A percentile compares a stretch with the other conserved stretches of the same genome.
Conservation (phyloP, 1,284 basidiomycete genomes). For the Moesziomyces sp. region DNA sequence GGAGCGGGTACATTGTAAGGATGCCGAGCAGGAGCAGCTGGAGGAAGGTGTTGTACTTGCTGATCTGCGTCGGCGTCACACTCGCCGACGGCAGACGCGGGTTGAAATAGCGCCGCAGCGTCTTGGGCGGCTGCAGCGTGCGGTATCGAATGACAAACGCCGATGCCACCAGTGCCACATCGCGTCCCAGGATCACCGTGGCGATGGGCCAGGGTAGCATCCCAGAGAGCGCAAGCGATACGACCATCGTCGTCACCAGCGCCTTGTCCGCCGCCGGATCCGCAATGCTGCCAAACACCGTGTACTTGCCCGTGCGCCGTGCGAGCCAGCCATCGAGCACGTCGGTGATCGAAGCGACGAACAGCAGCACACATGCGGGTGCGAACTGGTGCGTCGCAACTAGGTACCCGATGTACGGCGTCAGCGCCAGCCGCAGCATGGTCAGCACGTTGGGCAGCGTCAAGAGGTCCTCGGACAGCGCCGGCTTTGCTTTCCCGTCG, state of each 20-base stretch:
- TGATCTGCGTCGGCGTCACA: constrained; percentile 80
- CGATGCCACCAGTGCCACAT: constrained; percentile 84
- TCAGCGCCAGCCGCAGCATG: constrained; percentile 83
- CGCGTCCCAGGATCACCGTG: constrained; percentile 86
- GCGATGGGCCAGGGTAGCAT: constrained; percentile 87
- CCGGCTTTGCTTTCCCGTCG: constrained; percentile 3
- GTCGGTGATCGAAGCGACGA: constrained; percentile 90
- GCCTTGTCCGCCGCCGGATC: constrained; percentile 98
- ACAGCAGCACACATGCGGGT: constrained; percentile 82
- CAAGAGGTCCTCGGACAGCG: constrained; percentile 84
- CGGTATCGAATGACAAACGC: constrained; percentile 95
- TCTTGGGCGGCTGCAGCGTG: constrained; percentile 89
- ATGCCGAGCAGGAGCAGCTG: constrained; percentile 89
- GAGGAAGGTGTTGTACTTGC: constrained; percentile 83
- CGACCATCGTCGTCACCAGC: constrained; percentile 91
- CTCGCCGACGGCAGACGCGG: constrained; percentile 93
- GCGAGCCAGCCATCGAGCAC: constrained; percentile 92
- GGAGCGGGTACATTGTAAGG: constrained; percentile 84
- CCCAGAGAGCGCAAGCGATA: constrained; percentile 83
- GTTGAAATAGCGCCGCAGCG: constrained; percentile 90
- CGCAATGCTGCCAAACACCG: constrained; percentile 91
- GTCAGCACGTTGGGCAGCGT: constrained; percentile 94
- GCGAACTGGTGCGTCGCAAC: constrained; percentile 85
- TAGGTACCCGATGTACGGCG: constrained; percentile 90
- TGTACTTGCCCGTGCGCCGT: constrained; percentile 76